These are phyloP conservation scores for Heimioporus punctisporus DNA, from an alignment of 1,284 basidiomycete genomes.

Conservation along the genomic window DNA sequence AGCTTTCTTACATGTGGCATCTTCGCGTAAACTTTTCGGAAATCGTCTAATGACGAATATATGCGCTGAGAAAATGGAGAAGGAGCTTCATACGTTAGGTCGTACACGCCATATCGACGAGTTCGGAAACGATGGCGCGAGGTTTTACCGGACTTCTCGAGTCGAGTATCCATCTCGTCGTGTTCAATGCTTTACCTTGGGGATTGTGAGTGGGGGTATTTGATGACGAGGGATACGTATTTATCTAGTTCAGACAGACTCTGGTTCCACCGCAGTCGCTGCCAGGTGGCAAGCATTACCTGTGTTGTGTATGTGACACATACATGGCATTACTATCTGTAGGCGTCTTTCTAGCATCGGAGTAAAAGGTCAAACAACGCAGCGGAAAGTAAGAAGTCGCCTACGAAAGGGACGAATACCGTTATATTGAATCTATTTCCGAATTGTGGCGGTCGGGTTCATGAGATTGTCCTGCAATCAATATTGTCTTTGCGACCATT, in stretches of 20 bases:
- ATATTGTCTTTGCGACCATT: too few species aligned
- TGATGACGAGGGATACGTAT: slow-evolving; percentile 1
- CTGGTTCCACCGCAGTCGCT: neutral
- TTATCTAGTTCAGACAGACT: slow-evolving; percentile 6
- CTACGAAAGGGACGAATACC: neutral
- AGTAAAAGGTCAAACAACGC: neutral
- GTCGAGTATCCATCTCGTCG: neutral
- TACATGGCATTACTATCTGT: slow-evolving; percentile 4
- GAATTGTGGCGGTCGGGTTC: too few species aligned
- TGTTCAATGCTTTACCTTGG: neutral
- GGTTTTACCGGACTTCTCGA: neutral
- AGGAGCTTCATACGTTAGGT: slow-evolving; percentile 20
- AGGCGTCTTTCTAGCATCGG: slow-evolving; percentile 6
- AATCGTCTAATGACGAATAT: neutral
- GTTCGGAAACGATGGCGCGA: slow-evolving; percentile 3
- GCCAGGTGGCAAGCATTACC: neutral
- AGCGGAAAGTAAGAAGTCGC: neutral
- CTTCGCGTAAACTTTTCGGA: slow-evolving; percentile 1
- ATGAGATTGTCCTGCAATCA: too few species aligned
- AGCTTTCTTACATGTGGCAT: slow-evolving; percentile 15
- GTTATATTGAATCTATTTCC: too few species aligned
- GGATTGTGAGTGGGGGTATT: neutral
- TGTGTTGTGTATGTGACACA: neutral
- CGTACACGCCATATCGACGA: slow-evolving; percentile 22
- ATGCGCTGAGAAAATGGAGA: neutral